Evolutionary conservation across 106 monocot species (phyloP).

Genomic region (Dioscorea dumetorum): DNA sequence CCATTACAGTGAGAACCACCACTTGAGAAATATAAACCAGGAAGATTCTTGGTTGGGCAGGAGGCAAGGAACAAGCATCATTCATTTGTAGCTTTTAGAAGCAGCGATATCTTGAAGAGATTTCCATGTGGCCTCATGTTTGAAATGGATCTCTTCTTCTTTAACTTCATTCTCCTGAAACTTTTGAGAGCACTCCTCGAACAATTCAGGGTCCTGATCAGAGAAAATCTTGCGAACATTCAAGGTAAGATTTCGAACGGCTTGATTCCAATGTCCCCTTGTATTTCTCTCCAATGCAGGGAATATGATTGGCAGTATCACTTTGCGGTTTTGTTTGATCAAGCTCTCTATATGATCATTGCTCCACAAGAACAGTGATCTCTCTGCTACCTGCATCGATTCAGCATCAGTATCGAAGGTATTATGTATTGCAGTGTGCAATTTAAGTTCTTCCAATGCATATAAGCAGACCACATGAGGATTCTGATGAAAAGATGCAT

Average conservation of each 20-base stretch:
- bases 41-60: too few relatives aligned
- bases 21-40: too few relatives aligned
- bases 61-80: slow-evolving; percentile 1
- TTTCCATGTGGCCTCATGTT: slow-evolving; percentile 44
- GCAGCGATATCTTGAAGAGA: slow-evolving; percentile 55
- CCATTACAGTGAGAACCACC: too few relatives aligned
- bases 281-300: slow-evolving; percentile 54
- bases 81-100: slow-evolving; percentile 16
- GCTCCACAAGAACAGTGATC: slow-evolving; percentile 62
- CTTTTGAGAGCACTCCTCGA: slow-evolving; percentile 44
- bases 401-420: too few relatives aligned
- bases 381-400: slow-evolving; percentile 50
- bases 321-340: slow-evolving; percentile 48
- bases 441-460: too few relatives aligned
- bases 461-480: too few relatives aligned
- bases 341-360: slow-evolving; percentile 57
- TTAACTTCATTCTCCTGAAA: slow-evolving; percentile 38
- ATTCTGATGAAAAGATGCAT: too few relatives aligned
- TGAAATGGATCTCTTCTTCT: slow-evolving; percentile 14
- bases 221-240: slow-evolving; percentile 57
- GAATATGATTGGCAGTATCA: slow-evolving; percentile 51
- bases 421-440: too few relatives aligned
- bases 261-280: slow-evolving; percentile 57
- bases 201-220: slow-evolving; percentile 41
- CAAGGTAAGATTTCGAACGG: slow-evolving; percentile 52